These are phyloP conservation scores for Suillus weaverae DNA, from an alignment of 768 basidiomycete species.

Conservation along the genomic window DNA sequence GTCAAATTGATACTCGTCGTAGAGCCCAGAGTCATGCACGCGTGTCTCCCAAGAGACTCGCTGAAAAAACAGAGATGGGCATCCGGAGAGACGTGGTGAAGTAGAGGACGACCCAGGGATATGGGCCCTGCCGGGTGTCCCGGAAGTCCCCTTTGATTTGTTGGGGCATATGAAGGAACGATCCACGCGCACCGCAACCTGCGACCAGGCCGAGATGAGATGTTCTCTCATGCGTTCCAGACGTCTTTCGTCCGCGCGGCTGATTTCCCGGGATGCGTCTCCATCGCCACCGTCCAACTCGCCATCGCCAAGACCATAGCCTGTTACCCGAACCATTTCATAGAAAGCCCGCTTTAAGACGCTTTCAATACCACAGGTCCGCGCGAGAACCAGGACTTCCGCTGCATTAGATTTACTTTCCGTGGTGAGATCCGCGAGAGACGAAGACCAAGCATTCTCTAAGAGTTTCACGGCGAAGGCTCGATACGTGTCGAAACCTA, in stretches of 20 bases:
- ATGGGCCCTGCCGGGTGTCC: not conserved
- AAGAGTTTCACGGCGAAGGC: slow-evolving; percentile 31
- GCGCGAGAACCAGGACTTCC: slow-evolving; percentile 34
- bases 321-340: slow-evolving; percentile 20
- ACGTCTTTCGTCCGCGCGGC: slow-evolving; percentile 5
- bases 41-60: slow-evolving; percentile 13
- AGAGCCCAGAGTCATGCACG: slow-evolving; percentile 24
- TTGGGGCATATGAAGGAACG: slow-evolving; percentile 7
- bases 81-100: slow-evolving; percentile 1
- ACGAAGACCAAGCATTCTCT: slow-evolving; percentile 31
- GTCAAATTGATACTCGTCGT: slow-evolving; percentile 32
- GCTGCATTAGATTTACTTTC: slow-evolving; percentile 24
- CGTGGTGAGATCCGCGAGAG: slow-evolving; percentile 18
- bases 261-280: not conserved
- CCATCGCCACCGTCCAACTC: not conserved
- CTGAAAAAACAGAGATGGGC: slow-evolving; percentile 1
- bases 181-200: slow-evolving; percentile 8
- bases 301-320: slow-evolving; percentile 9
- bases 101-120: slow-evolving; percentile 15
- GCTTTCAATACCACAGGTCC: slow-evolving; percentile 23
- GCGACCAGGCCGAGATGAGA: slow-evolving; percentile 7
- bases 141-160: not conserved
- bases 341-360: slow-evolving; percentile 41
- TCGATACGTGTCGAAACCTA: slow-evolving; percentile 32
- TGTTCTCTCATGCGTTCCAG: slow-evolving; percentile 8